Percentiles rank a stretch among this genome's conserved stretches.
Conservation (phyloP, 2,329 filamentous ascomycete genomes). For the Trichophyton mentagrophytes region DNA sequence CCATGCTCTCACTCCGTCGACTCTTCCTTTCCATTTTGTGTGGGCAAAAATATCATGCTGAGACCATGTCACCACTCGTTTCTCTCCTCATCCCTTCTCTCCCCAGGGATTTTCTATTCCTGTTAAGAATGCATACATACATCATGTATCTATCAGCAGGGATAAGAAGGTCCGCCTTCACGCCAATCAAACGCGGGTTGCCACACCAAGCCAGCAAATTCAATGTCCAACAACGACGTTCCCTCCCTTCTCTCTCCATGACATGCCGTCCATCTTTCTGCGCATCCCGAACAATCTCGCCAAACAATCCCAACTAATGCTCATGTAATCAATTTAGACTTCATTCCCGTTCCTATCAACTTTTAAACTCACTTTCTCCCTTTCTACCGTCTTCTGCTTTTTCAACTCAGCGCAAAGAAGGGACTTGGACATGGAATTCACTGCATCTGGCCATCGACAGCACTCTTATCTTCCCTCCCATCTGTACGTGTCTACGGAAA, state of each 20-base stretch:
- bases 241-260: background rate
- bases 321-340: constrained; percentile 1
- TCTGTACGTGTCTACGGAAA: background rate
- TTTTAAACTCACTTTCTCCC: background rate
- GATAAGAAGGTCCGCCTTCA: background rate
- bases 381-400: background rate
- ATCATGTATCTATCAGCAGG: background rate
- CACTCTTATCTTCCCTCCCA: background rate
- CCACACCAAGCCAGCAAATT: background rate
- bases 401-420: background rate
- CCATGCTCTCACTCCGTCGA: background rate
- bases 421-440: background rate
- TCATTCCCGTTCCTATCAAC: background rate
- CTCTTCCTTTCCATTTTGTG: background rate
- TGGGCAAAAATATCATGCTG: no score
- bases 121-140: background rate
- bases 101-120: background rate
- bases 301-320: background rate
- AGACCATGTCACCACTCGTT: background rate
- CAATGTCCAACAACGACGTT: background rate
- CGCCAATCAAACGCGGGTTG: background rate
- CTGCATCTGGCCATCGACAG: background rate
- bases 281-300: background rate
- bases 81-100: background rate
- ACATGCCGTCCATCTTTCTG: background rate